A percentile compares a stretch with the other conserved stretches of the same genome.
phyloP scores from a whole-genome alignment of 73 alveolate genomes.

The Blepharisma japonicum region DNA sequence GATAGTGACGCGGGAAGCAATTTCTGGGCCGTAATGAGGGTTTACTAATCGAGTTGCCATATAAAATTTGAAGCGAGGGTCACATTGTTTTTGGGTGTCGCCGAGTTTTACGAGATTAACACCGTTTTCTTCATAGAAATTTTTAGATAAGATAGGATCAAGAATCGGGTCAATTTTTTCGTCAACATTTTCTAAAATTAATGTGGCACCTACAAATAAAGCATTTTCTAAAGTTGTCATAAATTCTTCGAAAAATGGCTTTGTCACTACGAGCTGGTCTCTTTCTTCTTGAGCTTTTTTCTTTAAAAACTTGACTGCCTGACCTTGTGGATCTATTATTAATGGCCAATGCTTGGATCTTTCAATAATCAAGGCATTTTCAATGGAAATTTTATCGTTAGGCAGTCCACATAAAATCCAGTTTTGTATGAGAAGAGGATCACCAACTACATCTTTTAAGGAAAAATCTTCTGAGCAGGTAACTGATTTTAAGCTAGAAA shows the following conservation, averaged over 20 bases:
- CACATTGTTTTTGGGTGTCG: conserved; percentile 55
- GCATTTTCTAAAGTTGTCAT: conserved; percentile 58
- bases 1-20: conserved; percentile 92
- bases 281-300: conserved; percentile 57
- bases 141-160: conserved; percentile 87
- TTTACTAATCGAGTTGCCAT: conserved; percentile 94
- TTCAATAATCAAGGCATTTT: conserved; percentile 89
- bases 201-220: conserved; percentile 55
- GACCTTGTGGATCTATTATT: conserved; percentile 93
- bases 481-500: conserved; percentile 28
- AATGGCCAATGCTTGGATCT: conserved; percentile 93
- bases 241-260: conserved; percentile 76
- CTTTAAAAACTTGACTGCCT: conserved; percentile 72
- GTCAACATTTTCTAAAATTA: conserved; percentile 87
- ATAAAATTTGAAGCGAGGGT: conserved; percentile 94
- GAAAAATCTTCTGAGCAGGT: conserved; percentile 74
- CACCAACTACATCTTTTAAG: conserved; percentile 75
- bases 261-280: conserved; percentile 48
- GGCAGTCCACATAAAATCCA: conserved; percentile 95
- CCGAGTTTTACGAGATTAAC: conserved; percentile 71
- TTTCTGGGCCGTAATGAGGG: conserved; percentile 98
- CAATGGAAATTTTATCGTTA: conserved; percentile 89
- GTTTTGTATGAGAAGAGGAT: conserved; percentile 84
- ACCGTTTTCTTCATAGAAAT: conserved; percentile 81
- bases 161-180: conserved; percentile 95